Conservation (phyloP, 257 asterid species). For the Linderniella brevidens region DNA sequence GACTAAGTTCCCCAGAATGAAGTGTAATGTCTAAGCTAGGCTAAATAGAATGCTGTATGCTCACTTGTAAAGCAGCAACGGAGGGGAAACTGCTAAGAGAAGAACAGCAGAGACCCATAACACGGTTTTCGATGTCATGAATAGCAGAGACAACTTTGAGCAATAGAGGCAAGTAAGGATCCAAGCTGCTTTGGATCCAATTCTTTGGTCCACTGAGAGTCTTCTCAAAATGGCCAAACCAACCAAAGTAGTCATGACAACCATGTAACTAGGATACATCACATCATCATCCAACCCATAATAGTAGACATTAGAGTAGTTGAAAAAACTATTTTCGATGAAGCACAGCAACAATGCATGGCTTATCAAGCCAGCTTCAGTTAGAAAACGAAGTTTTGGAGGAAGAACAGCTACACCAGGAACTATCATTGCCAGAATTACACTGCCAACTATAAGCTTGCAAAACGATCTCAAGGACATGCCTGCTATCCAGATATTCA, state of each 20-base stretch:
- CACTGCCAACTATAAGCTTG: constrained; percentile 87
- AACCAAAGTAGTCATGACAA: constrained; percentile 65
- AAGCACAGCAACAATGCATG: constrained; percentile 83
- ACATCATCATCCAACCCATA: constrained; percentile 94
- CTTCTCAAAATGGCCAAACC: constrained; percentile 90
- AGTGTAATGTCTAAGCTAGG: constrained; percentile 6
- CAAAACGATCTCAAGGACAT: constrained; percentile 93
- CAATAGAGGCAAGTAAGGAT: constrained; percentile 71
- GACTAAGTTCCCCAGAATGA: constrained; percentile 4
- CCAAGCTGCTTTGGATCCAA: constrained; percentile 88
- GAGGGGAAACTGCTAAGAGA: constrained; percentile 86
- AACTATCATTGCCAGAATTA: constrained; percentile 72
- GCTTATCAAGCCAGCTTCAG: constrained; percentile 73
- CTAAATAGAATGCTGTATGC: constrained; percentile 11
- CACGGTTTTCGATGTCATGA: constrained; percentile 75
- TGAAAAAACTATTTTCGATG: constrained; percentile 75
- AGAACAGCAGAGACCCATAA: constrained; percentile 91
- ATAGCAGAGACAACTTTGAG: constrained; percentile 77
- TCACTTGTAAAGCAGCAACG: constrained; percentile 90
- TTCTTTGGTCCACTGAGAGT: constrained; percentile 62
- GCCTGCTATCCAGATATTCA: constrained; percentile 97
- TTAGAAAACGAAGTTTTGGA: constrained; percentile 43
- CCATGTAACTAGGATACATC: constrained; percentile 98
- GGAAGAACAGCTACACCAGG: constrained; percentile 97
- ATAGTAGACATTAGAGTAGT: constrained; percentile 76